Evolutionary conservation across 106 monocot genomes (phyloP).

Genomic region (Platanthera guangdongensis): DNA sequence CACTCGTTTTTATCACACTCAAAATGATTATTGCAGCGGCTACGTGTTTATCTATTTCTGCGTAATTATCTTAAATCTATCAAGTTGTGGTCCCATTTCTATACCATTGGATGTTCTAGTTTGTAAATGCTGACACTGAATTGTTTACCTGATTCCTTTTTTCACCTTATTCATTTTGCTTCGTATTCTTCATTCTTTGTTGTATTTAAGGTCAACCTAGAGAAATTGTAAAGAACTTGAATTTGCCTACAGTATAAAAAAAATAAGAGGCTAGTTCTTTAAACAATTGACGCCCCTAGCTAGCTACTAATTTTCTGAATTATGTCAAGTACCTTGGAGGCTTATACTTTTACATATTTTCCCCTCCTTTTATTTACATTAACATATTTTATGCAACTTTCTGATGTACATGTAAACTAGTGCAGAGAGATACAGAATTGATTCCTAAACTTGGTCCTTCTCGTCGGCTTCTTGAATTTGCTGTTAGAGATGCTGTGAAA

Average conservation of each 20-base stretch:
- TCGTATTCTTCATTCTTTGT: not conserved
- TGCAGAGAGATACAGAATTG: slow-evolving; percentile 37
- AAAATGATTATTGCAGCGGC: not conserved
- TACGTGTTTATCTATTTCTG: not conserved
- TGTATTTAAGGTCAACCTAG: not conserved
- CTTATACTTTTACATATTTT: not conserved
- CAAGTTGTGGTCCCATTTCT: not conserved
- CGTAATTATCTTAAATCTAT: not conserved
- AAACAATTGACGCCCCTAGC: not conserved
- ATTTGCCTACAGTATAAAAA: not conserved
- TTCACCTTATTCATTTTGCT: not conserved
- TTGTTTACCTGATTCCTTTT: not conserved
- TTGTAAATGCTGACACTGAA: not conserved
- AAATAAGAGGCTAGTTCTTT: not conserved
- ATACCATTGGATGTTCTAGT: not conserved
- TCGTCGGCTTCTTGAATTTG: slow-evolving; percentile 85
- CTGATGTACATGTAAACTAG: not conserved
- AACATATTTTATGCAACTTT: not conserved
- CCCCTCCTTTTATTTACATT: not conserved
- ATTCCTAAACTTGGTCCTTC: slow-evolving; percentile 41
- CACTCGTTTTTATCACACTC: too few species aligned
- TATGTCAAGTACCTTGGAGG: not conserved
- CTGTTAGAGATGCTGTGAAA: slow-evolving; percentile 86
- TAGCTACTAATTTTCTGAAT: not conserved
- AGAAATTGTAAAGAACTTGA: not conserved